These are phyloP conservation scores for Trichocladium uniseriatum DNA, from an alignment of 495 filamentous ascomycete species.

Conservation along the genomic window DNA sequence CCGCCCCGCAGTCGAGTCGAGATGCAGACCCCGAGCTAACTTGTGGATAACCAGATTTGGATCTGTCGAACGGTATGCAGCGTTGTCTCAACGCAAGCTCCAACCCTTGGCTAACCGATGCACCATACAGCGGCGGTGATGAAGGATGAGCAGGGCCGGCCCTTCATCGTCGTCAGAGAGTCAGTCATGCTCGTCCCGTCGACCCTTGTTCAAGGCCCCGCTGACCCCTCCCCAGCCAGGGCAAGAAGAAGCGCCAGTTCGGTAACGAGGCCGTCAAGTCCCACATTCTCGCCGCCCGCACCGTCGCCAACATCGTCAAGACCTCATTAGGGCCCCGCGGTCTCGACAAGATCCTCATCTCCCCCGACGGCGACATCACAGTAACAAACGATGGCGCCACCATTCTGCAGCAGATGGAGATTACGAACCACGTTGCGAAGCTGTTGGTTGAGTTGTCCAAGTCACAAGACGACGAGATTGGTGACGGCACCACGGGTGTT, in stretches of 20 bases:
- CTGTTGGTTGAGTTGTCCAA: conserved; percentile 96
- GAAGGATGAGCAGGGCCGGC: conserved; percentile 88
- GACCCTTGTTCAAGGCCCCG: neutral
- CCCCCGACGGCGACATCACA: conserved; percentile 96
- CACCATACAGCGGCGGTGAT: conserved; percentile 40
- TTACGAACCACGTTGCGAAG: conserved; percentile 96
- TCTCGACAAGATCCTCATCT: conserved; percentile 98
- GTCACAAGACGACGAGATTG: conserved; percentile 98
- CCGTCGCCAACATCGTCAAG: conserved; percentile 94
- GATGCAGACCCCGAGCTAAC: conserved; percentile 23
- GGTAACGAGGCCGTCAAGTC: conserved; percentile 95
- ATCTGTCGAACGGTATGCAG: conserved; percentile 42
- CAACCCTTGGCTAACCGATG: conserved; percentile 6
- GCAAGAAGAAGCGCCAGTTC: conserved; percentile 94
- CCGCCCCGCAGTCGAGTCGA: conserved; percentile 2
- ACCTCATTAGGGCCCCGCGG: conserved; percentile 92
- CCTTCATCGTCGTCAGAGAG: conserved; percentile 98
- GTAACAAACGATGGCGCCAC: conserved; percentile 99
- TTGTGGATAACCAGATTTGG: conserved; percentile 31
- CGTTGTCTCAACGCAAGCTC: neutral
- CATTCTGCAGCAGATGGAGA: conserved; percentile 97
- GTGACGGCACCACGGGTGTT: conserved; percentile 96
- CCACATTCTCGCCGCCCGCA: conserved; percentile 92
- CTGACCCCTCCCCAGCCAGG: conserved; percentile 55
- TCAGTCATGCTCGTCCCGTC: conserved; percentile 40